Evolutionary conservation across 129 eudicot genomes (phyloP).

Genomic region (Lactuca sativa): DNA sequence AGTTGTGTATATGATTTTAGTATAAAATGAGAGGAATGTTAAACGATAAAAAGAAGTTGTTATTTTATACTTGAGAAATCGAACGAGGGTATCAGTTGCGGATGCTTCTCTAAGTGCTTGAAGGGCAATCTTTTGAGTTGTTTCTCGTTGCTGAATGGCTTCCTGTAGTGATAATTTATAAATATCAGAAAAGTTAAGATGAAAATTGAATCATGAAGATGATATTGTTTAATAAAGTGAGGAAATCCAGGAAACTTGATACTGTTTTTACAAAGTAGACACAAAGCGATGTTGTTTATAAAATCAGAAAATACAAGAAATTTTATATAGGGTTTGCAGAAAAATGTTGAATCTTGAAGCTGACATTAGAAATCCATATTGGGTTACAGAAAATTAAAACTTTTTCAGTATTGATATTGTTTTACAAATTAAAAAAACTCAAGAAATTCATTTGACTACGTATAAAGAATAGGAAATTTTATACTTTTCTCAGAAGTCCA

Average conservation of each 20-base stretch:
- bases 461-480: neutral
- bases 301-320: too few species aligned
- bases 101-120: conserved; percentile 94
- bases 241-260: too few species aligned
- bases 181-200: neutral
- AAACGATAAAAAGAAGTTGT: neutral
- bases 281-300: neutral
- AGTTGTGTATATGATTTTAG: conserved; percentile 14
- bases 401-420: too few species aligned
- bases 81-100: conserved; percentile 79
- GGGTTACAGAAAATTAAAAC: neutral
- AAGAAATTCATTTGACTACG: too few species aligned
- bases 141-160: conserved; percentile 87
- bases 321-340: too few species aligned
- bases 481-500: conserved; percentile 67
- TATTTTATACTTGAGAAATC: conserved; percentile 67
- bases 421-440: too few species aligned
- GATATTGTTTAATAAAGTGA: too few species aligned
- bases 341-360: neutral
- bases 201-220: too few species aligned
- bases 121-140: conserved; percentile 88
- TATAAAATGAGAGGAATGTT: neutral
- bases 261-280: too few species aligned
- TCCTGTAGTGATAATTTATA: conserved; percentile 46
- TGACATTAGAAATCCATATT: neutral